phyloP scores from a whole-genome alignment of 129 eudicot genomes.

The Erigeron canadensis region DNA sequence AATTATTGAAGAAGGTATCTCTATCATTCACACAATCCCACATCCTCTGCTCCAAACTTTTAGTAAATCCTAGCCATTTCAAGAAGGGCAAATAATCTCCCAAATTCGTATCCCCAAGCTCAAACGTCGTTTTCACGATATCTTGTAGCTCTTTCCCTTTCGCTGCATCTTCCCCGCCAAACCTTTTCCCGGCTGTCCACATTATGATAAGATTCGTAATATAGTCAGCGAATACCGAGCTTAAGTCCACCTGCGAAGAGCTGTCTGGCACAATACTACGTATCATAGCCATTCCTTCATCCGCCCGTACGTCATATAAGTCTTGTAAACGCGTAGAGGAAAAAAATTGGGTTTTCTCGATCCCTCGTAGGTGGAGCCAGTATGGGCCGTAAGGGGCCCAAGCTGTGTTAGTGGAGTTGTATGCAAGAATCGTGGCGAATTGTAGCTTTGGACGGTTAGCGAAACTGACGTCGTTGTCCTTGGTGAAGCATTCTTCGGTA shows the following conservation, averaged over 20 bases:
- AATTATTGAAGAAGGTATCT: conserved; percentile 38
- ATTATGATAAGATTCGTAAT: conserved; percentile 47
- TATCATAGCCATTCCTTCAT: conserved; percentile 36
- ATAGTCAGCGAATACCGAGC: conserved; percentile 33
- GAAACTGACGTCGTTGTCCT: conserved; percentile 19
- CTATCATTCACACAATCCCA: conserved; percentile 29
- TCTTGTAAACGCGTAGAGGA: conserved; percentile 28
- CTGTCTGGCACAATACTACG: background rate
- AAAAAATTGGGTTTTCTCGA: conserved; percentile 42
- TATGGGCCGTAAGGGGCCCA: conserved; percentile 27
- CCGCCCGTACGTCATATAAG: conserved; percentile 30
- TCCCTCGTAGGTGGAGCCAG: conserved; percentile 30
- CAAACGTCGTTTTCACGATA: conserved; percentile 36
- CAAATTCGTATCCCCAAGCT: conserved; percentile 32
- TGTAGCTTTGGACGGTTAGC: conserved; percentile 25
- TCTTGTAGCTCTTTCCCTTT: conserved; percentile 38
- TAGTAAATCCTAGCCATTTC: conserved; percentile 39
- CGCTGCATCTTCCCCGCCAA: conserved; percentile 23
- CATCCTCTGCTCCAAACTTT: conserved; percentile 38
- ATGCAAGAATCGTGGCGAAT: conserved; percentile 25
- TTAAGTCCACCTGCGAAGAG: conserved; percentile 25
- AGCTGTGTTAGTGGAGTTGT: conserved; percentile 19
- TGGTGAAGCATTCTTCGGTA: conserved; percentile 24
- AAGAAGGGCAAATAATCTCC: conserved; percentile 51
- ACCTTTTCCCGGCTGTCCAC: conserved; percentile 59